Evolutionary conservation across 345 rosid genomes (phyloP), one percentile per base, ranked within the genome.

Genomic region (Salix exigua): DNA sequence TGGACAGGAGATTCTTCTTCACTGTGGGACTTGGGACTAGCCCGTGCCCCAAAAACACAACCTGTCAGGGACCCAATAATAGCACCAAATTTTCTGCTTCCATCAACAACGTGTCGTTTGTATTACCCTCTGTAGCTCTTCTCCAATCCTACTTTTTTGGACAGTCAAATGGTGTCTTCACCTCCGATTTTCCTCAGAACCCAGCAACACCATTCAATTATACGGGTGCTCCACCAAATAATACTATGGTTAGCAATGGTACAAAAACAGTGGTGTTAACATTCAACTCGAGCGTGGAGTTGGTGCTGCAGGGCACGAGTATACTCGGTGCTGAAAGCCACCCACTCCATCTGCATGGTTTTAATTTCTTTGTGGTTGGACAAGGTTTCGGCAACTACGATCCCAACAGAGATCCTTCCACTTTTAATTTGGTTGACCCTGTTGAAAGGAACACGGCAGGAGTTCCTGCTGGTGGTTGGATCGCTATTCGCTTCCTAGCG

Each of bases 391-490:
- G 82, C 7, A 80, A 80, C 42, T 80, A 70, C 26, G 71, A 80
- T 75, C 68, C 78, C 6, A 71, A 51, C 28, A 80, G 70, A 30
- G 75, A 80, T 64, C 79, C 79, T 53, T 72, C 79, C 5, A 75
- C 71, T 16, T 80, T 70, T 12, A 80, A 80, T 70, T 30, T 80
- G 60, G 75, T 51, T 21, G 78, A 80, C 26, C 82, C 82, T 21
- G 31, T 66, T 0, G 82, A 75, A 67, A 75, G 82, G 61, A 80
- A 80, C 72, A 80, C 82, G 4, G 61, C 31, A 0, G 79, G 78
- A 18, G 75, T 80, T 23, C 82, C 82, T 2, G 79, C 82, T 23
- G 82, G 82, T 19, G 82, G 82, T 18, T 80, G 82, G 82, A n/a
- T 80, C 2, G 82, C 82, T 2, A 64, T 80, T 13, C 78, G 82